A percentile compares a stretch with the other conserved stretches of the same genome.
Evolutionary conservation across 177 flowering plant species (phyloP).

Genomic region (Vitis hybrid): DNA sequence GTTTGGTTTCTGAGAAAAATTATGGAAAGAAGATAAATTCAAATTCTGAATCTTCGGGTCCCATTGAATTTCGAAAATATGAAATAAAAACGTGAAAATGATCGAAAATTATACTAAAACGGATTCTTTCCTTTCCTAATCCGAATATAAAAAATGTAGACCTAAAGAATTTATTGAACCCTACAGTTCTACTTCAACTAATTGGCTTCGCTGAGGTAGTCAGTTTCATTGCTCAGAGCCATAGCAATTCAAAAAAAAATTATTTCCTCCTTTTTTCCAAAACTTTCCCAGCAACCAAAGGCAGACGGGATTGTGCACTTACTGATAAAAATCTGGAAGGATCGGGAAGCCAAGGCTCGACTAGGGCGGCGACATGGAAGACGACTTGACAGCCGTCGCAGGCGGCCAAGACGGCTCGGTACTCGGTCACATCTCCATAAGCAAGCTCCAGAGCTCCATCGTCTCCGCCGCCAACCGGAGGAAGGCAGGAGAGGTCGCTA

Average conservation of each 20-base stretch:
- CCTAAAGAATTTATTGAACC: too few species aligned
- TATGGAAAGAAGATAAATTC: background rate
- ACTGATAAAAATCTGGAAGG: constrained; percentile 74
- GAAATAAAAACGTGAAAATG: too few species aligned
- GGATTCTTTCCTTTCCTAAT: too few species aligned
- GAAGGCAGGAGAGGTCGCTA: constrained; percentile 69
- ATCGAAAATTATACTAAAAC: too few species aligned
- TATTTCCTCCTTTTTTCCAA: too few species aligned
- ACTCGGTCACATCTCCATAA: constrained; percentile 84
- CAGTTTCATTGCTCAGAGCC: too few species aligned
- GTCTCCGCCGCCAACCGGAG: constrained; percentile 29
- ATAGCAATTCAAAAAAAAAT: too few species aligned
- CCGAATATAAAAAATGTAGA: too few species aligned
- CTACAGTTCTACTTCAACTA: too few species aligned
- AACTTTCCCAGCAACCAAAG: too few species aligned
- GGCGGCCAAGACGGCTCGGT: constrained; percentile 67
- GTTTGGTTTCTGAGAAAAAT: background rate
- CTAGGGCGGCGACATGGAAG: constrained; percentile 88
- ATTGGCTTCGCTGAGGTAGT: too few species aligned
- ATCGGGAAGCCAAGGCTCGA: constrained; percentile 94
- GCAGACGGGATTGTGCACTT: constrained; percentile 12
- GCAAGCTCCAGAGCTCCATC: constrained; percentile 45
- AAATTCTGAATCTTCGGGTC: background rate
- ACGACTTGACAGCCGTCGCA: constrained; percentile 66
- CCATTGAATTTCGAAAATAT: too few species aligned